Conservation (phyloP, 2,329 filamentous ascomycete species). For the Tolypocladium sp. region DNA sequence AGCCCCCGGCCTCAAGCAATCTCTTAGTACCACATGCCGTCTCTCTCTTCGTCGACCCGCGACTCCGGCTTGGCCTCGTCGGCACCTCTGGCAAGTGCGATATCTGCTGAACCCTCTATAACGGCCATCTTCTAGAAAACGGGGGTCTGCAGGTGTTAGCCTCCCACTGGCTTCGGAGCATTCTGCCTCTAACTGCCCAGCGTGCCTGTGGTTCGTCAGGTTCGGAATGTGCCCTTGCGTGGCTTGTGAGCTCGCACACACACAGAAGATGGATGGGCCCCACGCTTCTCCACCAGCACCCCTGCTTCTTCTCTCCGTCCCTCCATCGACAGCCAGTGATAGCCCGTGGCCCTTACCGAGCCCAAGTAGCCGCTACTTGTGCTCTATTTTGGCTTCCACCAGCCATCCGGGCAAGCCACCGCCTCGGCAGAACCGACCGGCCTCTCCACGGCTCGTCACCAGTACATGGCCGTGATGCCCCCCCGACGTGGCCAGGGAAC, state of each 20-base stretch:
- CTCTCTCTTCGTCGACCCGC: neutral
- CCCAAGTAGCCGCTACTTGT: conserved; percentile 4
- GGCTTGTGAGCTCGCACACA: conserved; percentile 3
- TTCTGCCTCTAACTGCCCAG: conserved; percentile 17
- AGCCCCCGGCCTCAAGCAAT: neutral
- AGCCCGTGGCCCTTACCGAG: neutral
- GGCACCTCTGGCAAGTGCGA: neutral
- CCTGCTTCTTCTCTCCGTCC: conserved; percentile 4
- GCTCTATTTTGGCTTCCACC: conserved; percentile 4
- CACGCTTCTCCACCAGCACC: conserved; percentile 1
- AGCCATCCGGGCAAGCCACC: conserved; percentile 1
- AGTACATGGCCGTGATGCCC: conserved; percentile 11
- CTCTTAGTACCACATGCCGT: neutral
- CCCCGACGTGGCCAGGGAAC: conserved; percentile 1
- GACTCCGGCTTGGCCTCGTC: neutral
- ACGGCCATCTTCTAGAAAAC: conserved; percentile 23
- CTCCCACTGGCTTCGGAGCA: conserved; percentile 18
- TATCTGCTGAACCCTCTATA: conserved; percentile 9
- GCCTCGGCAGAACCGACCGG: conserved; percentile 4
- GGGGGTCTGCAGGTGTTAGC: conserved; percentile 11
- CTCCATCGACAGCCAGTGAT: neutral
- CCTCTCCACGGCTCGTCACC: conserved; percentile 13
- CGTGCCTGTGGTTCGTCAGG: conserved; percentile 5
- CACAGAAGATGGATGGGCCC: neutral
- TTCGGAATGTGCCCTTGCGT: conserved; percentile 9